Evolutionary conservation across 2,329 filamentous ascomycete genomes (phyloP).

Genomic region (Alternaria atra): DNA sequence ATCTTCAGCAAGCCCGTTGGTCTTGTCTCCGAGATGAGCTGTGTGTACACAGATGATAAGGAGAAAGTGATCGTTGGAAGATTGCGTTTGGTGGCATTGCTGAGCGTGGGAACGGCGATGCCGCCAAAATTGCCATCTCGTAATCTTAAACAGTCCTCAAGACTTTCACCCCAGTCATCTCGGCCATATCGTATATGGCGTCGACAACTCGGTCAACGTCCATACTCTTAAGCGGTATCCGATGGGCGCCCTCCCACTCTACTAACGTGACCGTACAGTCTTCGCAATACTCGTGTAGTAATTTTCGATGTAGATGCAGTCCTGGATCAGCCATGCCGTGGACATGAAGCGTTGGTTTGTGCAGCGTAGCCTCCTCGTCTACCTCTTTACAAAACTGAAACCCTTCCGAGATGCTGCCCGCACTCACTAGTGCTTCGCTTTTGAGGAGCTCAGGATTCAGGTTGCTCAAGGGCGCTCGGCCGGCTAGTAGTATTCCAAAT

Average conservation of each 20-base stretch:
- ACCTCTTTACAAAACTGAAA: conserved; percentile 48
- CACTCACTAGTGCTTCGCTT: conserved; percentile 52
- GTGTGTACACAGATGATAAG: not conserved
- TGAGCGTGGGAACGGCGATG: not conserved
- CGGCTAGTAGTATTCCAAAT: conserved; percentile 71
- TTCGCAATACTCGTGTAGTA: conserved; percentile 69
- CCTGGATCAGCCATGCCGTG: conserved; percentile 71
- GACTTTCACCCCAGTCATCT: conserved; percentile 57
- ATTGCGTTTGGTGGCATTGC: not conserved
- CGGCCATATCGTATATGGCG: conserved; percentile 62
- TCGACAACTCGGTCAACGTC: conserved; percentile 69
- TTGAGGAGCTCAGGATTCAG: conserved; percentile 54
- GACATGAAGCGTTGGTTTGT: conserved; percentile 71
- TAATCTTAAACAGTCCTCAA: conserved; percentile 37
- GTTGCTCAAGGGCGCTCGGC: conserved; percentile 66
- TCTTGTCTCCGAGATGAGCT: not conserved
- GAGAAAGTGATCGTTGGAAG: not conserved
- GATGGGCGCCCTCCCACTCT: conserved; percentile 78
- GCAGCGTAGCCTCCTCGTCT: conserved; percentile 59
- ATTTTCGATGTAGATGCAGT: conserved; percentile 65
- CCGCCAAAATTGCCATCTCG: not conserved
- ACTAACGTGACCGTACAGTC: conserved; percentile 64
- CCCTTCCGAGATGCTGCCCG: conserved; percentile 56
- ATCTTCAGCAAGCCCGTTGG: not conserved
- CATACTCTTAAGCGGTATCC: conserved; percentile 72